Percentiles rank a stretch among this genome's conserved stretches.
Evolutionary conservation across 2,329 filamentous ascomycete species (phyloP).

Genomic region (Rutstroemia sp.): DNA sequence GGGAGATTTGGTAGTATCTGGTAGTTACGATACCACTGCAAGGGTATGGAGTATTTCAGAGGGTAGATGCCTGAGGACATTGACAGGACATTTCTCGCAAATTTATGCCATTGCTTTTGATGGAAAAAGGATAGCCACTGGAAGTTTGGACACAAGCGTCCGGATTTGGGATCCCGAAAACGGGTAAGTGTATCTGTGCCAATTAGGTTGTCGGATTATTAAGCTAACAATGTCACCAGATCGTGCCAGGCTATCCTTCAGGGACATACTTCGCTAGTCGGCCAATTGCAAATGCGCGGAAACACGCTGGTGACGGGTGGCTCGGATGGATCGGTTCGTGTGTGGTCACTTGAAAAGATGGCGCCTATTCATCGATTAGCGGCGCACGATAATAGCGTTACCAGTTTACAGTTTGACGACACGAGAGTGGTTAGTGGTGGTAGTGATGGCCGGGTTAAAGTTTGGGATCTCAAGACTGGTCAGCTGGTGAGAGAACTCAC

Average conservation of each 20-base stretch:
- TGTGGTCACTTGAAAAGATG: slow-evolving; percentile 91
- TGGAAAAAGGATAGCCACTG: slow-evolving; percentile 85
- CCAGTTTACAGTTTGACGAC: slow-evolving; percentile 94
- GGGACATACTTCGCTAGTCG: slow-evolving; percentile 93
- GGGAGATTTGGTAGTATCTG: slow-evolving; percentile 94
- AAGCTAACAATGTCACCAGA: slow-evolving; percentile 29
- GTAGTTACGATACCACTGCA: slow-evolving; percentile 94
- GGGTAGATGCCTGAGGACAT: slow-evolving; percentile 81
- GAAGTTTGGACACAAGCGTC: slow-evolving; percentile 92
- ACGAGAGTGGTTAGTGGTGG: slow-evolving; percentile 92
- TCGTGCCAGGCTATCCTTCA: slow-evolving; percentile 77
- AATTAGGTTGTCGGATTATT: slow-evolving; percentile 17
- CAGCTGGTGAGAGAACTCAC: slow-evolving; percentile 86
- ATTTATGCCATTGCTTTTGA: slow-evolving; percentile 99
- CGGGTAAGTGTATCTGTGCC: slow-evolving; percentile 49
- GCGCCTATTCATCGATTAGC: slow-evolving; percentile 89
- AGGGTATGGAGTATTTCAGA: slow-evolving; percentile 98
- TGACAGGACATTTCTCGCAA: slow-evolving; percentile 94
- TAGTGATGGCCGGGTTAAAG: slow-evolving; percentile 94
- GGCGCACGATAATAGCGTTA: slow-evolving; percentile 97
- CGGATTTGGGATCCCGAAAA: slow-evolving; percentile 91
- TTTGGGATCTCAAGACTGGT: slow-evolving; percentile 93
- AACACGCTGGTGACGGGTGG: slow-evolving; percentile 94
- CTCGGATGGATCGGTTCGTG: slow-evolving; percentile 89
- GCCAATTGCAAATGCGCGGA: slow-evolving; percentile 90